phyloP scores from a whole-genome alignment of 2,329 filamentous ascomycete genomes.

The Didymella segeticola region DNA sequence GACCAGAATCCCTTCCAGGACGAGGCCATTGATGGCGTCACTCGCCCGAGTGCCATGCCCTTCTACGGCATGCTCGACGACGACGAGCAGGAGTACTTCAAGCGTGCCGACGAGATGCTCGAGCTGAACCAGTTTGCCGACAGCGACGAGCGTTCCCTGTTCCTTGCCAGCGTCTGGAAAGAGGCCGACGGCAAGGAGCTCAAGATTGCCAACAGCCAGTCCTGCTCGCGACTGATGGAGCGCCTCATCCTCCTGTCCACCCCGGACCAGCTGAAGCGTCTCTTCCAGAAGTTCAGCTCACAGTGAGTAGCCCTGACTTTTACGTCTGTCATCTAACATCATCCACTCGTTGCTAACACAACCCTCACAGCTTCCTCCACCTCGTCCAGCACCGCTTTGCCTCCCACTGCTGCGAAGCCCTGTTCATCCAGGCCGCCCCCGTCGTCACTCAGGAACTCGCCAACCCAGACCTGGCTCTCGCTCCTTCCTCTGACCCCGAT shows the following conservation, averaged over 20 bases:
- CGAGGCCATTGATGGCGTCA: slow-evolving; percentile 39
- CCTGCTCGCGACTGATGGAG: slow-evolving; percentile 92
- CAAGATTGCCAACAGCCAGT: slow-evolving; percentile 95
- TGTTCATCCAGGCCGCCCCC: slow-evolving; percentile 84
- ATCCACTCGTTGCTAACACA: slow-evolving; percentile 20
- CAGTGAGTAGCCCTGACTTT: slow-evolving; percentile 60
- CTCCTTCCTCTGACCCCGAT: slow-evolving; percentile 55
- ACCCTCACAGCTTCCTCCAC: slow-evolving; percentile 70
- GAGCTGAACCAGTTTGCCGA: slow-evolving; percentile 87
- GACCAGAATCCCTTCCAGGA: slow-evolving; percentile 22
- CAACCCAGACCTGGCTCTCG: slow-evolving; percentile 53
- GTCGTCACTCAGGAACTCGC: slow-evolving; percentile 76
- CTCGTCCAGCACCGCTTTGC: slow-evolving; percentile 95
- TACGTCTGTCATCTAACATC: too few relatives aligned
- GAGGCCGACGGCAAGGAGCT: slow-evolving; percentile 92
- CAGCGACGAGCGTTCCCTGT: slow-evolving; percentile 63
- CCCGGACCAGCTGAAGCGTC: slow-evolving; percentile 78
- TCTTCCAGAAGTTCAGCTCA: slow-evolving; percentile 84
- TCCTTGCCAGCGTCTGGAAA: slow-evolving; percentile 79
- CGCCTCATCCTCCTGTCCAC: slow-evolving; percentile 83
- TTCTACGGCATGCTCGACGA: slow-evolving; percentile 95
- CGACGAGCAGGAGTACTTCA: slow-evolving; percentile 95
- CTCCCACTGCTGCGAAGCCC: slow-evolving; percentile 93
- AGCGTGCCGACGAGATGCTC: slow-evolving; percentile 85
- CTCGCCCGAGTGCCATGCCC: slow-evolving; percentile 63